Conservation (phyloP, 2,329 filamentous ascomycete genomes). For the Curvularia lunata region DNA sequence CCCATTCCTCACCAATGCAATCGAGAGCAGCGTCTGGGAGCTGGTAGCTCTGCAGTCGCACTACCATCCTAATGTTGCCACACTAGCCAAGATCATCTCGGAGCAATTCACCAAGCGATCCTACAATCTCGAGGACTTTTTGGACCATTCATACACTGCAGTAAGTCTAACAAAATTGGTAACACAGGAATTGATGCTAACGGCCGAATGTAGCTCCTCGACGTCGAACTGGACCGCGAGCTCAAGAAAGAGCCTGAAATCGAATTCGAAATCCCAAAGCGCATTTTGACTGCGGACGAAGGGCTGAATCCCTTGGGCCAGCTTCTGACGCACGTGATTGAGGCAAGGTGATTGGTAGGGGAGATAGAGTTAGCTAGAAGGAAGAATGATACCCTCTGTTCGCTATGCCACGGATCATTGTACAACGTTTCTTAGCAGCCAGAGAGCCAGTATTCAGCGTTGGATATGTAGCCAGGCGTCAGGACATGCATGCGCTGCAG, state of each 20-base stretch:
- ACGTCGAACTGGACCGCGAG: constrained; percentile 81
- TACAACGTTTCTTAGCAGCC: not conserved
- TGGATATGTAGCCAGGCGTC: not conserved
- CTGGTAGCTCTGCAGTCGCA: constrained; percentile 88
- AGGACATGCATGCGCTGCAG: not conserved
- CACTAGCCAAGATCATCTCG: constrained; percentile 88
- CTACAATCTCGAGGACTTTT: constrained; percentile 95
- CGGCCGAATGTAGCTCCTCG: constrained; percentile 68
- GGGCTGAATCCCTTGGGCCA: constrained; percentile 40
- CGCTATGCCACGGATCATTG: not conserved
- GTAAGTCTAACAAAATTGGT: constrained; percentile 57
- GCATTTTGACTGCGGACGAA: constrained; percentile 65
- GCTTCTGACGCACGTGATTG: constrained; percentile 42
- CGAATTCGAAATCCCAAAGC: constrained; percentile 92
- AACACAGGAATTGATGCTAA: not conserved
- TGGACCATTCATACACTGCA: constrained; percentile 89
- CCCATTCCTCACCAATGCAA: constrained; percentile 82
- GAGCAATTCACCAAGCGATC: constrained; percentile 97
- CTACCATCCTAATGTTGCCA: constrained; percentile 96
- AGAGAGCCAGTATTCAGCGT: not conserved
- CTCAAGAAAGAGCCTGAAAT: constrained; percentile 86
- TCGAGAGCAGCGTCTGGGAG: constrained; percentile 96
- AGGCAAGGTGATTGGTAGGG: constrained; percentile 26
- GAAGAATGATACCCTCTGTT: constrained; percentile 14
- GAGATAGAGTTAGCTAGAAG: not conserved